These are phyloP conservation scores for Rhododendron molle DNA, from an alignment of 148 eudicot species.

Conservation along the genomic window DNA sequence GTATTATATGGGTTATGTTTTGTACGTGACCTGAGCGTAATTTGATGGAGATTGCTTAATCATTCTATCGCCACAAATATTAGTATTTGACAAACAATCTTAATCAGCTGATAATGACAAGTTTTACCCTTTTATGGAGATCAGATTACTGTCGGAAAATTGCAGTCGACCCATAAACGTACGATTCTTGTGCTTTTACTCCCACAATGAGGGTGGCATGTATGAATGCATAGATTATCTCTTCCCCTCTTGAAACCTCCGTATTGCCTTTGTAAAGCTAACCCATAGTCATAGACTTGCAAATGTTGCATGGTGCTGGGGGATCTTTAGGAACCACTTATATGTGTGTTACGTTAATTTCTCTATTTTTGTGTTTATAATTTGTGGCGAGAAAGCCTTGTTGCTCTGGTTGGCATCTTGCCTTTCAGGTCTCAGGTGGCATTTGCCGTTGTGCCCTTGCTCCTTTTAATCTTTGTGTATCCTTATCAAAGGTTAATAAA, in stretches of 20 bases:
- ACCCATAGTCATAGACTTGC: neutral
- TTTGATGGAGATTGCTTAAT: neutral
- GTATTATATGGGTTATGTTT: neutral
- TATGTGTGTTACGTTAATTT: neutral
- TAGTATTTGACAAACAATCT: neutral
- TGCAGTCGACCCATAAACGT: neutral
- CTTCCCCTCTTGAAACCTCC: neutral
- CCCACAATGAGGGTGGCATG: neutral
- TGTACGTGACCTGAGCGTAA: neutral
- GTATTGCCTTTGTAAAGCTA: neutral
- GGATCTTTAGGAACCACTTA: neutral
- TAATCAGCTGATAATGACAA: neutral
- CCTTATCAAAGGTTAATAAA: no score
- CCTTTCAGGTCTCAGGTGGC: no score
- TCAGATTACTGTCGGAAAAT: neutral
- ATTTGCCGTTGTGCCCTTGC: no score
- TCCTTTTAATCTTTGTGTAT: no score
- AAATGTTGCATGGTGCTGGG: neutral
- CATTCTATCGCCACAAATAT: no score
- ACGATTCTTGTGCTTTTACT: neutral
- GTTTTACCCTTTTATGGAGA: neutral
- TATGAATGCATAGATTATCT: neutral
- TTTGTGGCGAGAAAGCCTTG: neutral
- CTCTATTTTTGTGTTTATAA: neutral
- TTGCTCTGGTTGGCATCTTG: no score